Base-by-base conservation (phyloP, 306 rosid species). In the Begonia loranthoides region DNA sequence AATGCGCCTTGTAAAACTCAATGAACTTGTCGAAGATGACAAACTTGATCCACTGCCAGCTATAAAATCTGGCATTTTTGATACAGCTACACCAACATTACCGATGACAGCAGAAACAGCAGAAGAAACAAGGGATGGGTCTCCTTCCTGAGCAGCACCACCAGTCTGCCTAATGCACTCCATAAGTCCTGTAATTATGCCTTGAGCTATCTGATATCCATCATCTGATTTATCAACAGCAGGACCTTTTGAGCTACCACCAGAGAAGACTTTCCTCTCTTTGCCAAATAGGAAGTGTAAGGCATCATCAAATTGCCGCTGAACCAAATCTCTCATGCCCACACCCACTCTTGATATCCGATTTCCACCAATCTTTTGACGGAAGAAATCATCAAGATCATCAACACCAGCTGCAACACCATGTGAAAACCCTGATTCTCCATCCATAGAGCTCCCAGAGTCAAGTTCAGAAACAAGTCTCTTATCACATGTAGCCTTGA, bases 71-170 rank as follows among this genome's bases (percentile, higher is more conserved):
- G 73, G 74, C 64, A 69, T 38, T 62, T 74, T 90, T 19, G 74
- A 88, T 53, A 90, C 55, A 49, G 73, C 66, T 70, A 64, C 72
- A 51, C 92, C 92, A 4, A 90, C 68, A 66, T 74, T 78, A 56
- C 76, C 73, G 58, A 90, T 80, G 66, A 90, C 86, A 64, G 87
- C 94, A 68, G 92, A 76, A 72, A 90, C 79, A 14, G 95, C 95
- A 76, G 86, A 90, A 62, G 85, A 70, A 21, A 90, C 95, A 80
- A 90, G 75, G 59, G 94, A 78, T 15, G 99, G 95, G 51, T 90
- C 99, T 38, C 99, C 99, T 73, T 90, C 99, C 70, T 90, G 99
- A 65, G 99, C 99, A 66, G 99, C 99, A 68, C 95, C 99, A 39
- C 94, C 95, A 36, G 99, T 90, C 65, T 90, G 94, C 80, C 83